These are phyloP conservation scores for Mortierella sp. DNA, from an alignment of 371 early-diverging fungal genomes.

Conservation along the genomic window DNA sequence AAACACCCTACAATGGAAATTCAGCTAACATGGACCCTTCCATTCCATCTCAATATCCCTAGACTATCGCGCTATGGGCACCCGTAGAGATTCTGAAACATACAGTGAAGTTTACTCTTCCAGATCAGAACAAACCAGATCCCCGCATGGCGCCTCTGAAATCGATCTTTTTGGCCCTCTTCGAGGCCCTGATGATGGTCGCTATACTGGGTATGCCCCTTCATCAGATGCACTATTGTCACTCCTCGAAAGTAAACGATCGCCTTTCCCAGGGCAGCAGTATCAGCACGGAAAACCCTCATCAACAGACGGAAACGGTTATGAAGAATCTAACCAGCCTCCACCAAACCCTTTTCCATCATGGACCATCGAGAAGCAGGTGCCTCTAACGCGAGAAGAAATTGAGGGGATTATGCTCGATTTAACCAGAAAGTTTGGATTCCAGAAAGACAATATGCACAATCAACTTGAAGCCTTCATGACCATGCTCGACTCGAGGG, in stretches of 20 bases:
- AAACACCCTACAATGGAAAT: neutral
- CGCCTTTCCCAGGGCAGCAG: conserved; percentile 54
- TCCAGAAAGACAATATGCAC: conserved; percentile 83
- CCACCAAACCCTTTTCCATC: conserved; percentile 73
- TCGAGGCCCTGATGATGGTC: conserved; percentile 73
- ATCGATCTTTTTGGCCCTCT: conserved; percentile 74
- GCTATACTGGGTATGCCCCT: conserved; percentile 80
- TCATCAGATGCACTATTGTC: conserved; percentile 83
- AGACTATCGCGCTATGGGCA: neutral
- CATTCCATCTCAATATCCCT: neutral
- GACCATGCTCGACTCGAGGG: conserved; percentile 88
- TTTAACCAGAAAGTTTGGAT: conserved; percentile 79
- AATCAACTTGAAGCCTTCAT: conserved; percentile 84
- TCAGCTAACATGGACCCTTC: conserved; percentile 8
- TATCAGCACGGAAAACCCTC: conserved; percentile 32
- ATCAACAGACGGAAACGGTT: conserved; percentile 20
- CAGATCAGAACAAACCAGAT: conserved; percentile 58
- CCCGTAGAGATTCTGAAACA: conserved; percentile 59
- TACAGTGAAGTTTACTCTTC: conserved; percentile 63
- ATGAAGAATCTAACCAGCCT: conserved; percentile 15
- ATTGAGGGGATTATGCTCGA: conserved; percentile 76
- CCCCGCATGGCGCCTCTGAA: conserved; percentile 56
- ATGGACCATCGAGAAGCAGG: conserved; percentile 74
- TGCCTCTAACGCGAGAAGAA: conserved; percentile 75
- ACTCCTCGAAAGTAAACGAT: conserved; percentile 78